Evolutionary conservation across 495 filamentous ascomycete genomes (phyloP).

Genomic region (Sordaria brevicollis): DNA sequence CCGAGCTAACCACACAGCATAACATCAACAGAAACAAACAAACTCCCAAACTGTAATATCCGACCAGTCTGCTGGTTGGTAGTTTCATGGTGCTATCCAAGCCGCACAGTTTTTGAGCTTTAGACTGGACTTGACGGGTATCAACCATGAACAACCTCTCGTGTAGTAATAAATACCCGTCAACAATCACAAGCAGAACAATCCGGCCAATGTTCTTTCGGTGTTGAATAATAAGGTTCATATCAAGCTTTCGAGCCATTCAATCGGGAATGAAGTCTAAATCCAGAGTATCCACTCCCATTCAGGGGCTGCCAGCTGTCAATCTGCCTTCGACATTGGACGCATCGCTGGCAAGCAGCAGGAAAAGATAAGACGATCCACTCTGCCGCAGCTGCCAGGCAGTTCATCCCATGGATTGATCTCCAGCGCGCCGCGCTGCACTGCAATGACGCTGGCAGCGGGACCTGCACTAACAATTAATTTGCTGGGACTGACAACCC

Average conservation of each 20-base stretch:
- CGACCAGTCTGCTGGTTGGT: no score
- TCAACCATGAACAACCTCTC: no score
- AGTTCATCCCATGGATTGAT: neutral
- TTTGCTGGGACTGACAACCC: neutral
- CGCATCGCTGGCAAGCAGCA: neutral
- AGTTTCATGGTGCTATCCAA: no score
- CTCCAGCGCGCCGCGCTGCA: neutral
- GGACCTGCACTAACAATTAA: neutral
- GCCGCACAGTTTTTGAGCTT: no score
- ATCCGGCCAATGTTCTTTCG: neutral
- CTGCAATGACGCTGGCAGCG: neutral
- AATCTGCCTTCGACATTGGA: neutral
- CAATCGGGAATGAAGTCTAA: neutral
- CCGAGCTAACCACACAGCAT: no score
- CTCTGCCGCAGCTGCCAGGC: neutral
- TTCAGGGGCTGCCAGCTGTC: neutral
- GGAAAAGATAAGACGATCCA: neutral
- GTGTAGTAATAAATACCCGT: no score
- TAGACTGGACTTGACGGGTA: no score
- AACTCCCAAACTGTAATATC: no score
- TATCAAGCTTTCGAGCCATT: neutral
- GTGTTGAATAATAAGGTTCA: no score
- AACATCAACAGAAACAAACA: no score
- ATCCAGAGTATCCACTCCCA: neutral
- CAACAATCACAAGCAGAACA: neutral